Evolutionary conservation across 768 basidiomycete genomes (phyloP), one percentile per base, ranked within the genome.

Genomic region (Podaxis mareebaensis): DNA sequence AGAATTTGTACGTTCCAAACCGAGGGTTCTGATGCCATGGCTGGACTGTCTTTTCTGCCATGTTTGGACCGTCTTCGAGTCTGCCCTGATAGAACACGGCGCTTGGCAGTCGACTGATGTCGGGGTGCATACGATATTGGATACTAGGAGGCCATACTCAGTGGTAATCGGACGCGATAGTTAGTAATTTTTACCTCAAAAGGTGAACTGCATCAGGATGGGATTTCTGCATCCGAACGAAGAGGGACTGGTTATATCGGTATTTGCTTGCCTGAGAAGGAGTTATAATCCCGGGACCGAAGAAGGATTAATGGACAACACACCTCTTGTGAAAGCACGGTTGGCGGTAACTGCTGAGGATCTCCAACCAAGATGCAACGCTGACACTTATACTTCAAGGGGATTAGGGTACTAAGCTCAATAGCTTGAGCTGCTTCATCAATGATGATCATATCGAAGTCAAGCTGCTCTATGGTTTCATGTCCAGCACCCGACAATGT

Each of bases 61-160:
- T 98, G 53, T 84, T 83, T 3, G 94, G 95, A 0, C 97, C 97
- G 72, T 99, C 94, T 49, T 84, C 77, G 10, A 99, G 78, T 39
- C 84, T 81, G 6, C 88, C 86, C 58, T 88, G 77, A 72, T 99
- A 99, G 77, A 99, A 99, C 1, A 95, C 75, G 52, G 81, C 82
- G 64, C 95, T 97, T 0, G 97, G 97, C 17, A 99, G 83, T 56
- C 80, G 80, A 65, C 95, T 96, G 71, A 99, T 98, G 57, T 93
- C 89, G 1, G 96, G 96, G 72, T 99, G 96, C 97, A 99, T 99
- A 67, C 97, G 96, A 72, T 99, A 99, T 77, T 99, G 97, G 46
- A 99, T 99, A 68, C 96, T 98, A 63, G 22, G 53, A 46, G n/a
- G 12, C 53, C 58, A 42, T 49, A 30, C 59, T 39, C 46, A 64